phyloP scores from a whole-genome alignment of 2,329 filamentous ascomycete genomes.

The Septoria linicola region DNA sequence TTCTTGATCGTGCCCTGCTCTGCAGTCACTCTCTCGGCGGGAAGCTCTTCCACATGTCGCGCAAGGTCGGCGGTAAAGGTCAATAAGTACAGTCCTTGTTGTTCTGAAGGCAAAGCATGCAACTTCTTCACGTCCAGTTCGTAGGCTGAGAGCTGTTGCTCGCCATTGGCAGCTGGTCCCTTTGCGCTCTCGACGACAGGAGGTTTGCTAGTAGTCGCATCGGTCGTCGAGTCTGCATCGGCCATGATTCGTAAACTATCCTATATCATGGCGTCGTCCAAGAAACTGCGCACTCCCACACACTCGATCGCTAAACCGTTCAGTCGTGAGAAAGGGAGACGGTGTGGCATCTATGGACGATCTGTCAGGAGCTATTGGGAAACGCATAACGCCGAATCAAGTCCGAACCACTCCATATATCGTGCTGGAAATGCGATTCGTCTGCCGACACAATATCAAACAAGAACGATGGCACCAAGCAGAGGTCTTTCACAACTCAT shows the following conservation, averaged over 20 bases:
- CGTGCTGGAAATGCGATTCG: no score
- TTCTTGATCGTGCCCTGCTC: slow-evolving; percentile 92
- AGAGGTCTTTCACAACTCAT: slow-evolving; percentile 28
- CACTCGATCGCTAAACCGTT: neutral
- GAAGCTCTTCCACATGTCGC: slow-evolving; percentile 73
- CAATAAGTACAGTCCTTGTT: slow-evolving; percentile 91
- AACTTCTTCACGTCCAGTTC: slow-evolving; percentile 88
- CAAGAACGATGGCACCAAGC: slow-evolving; percentile 34
- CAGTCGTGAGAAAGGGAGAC: slow-evolving; percentile 1
- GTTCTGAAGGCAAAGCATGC: slow-evolving; percentile 83
- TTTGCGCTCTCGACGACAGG: slow-evolving; percentile 7
- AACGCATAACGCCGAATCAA: neutral
- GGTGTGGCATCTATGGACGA: neutral
- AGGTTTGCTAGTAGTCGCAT: slow-evolving; percentile 5
- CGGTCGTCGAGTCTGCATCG: slow-evolving; percentile 18
- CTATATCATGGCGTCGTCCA: slow-evolving; percentile 16
- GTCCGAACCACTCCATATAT: no score
- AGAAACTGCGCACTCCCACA: neutral
- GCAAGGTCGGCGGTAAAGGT: slow-evolving; percentile 82
- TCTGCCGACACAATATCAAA: no score
- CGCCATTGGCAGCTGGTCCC: slow-evolving; percentile 21
- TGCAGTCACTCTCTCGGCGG: slow-evolving; percentile 75
- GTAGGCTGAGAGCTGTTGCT: slow-evolving; percentile 23
- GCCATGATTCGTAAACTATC: slow-evolving; percentile 17
- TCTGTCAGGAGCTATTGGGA: no score